Base-by-base conservation (phyloP, 148 eudicot genomes). In the Silene uniflora region DNA sequence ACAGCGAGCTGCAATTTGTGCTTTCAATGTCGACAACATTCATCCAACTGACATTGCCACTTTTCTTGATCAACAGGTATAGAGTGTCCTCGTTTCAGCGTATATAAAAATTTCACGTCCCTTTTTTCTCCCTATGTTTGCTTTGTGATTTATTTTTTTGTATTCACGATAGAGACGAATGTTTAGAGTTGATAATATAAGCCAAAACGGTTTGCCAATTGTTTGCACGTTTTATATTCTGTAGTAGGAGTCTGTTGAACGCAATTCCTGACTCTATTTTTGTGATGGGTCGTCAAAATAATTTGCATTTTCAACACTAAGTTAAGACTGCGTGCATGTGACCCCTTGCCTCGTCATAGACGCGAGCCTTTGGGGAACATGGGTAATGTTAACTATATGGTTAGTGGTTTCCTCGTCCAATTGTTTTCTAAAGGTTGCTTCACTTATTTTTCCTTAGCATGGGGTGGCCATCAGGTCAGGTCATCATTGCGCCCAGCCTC, bases 401-500 rank as follows among this genome's bases (percentile, higher is more conserved):
- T n/a, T 61, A 16, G 5, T 44, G 17, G 14, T 61, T 61, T 32
- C 3, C 52, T 25, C 67, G 22, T 42, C 52, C 23, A 6, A 19
- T 67, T 17, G 18, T 67, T 67, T 35, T 67, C 14, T 44, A 44
- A 69, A 0, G 12, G 58, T 21, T 69, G 19, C 70, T 35, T 67
- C 7, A 39, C 67, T 14, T 22, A 42, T 21, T 61, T 39, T 62
- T 74, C 19, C 61, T 42, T 96, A 93, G 98, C 91, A 93, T 67
- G 92, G 97, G 67, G 91, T 93, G 65, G 98, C 98, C 56, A 91
- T 93, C 73, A 86, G 98, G 83, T 93, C 98, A 1, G 98, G 98
- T 22, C 98, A 93, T 83, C 98, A 93, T 71, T 93, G 98, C 72
- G 98, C 98, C 1, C 98, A 93, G 84, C 98, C 98, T 71, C 91